A percentile compares a stretch with the other conserved stretches of the same genome.
These are phyloP conservation scores for Ceriops decandra DNA, from an alignment of 345 rosid species.

Conservation along the genomic window DNA sequence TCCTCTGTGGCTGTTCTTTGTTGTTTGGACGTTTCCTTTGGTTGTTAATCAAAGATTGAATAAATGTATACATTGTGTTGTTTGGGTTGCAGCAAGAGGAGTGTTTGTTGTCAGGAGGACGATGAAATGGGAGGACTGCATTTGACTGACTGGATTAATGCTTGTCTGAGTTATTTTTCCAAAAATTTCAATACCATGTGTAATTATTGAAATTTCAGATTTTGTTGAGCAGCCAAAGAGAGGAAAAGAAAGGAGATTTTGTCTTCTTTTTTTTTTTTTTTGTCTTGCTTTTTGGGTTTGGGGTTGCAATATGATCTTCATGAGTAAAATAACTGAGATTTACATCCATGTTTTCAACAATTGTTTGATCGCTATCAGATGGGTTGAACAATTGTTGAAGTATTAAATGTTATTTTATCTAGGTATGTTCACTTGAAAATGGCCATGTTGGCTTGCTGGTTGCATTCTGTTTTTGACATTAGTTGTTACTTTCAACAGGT, in stretches of 20 bases:
- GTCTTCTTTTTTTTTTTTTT: neutral
- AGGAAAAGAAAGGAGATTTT: neutral
- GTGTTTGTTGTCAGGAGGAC: neutral
- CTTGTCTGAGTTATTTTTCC: neutral
- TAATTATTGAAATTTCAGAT: too few relatives aligned
- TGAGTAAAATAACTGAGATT: neutral
- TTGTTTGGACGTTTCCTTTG: neutral
- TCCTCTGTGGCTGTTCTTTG: neutral
- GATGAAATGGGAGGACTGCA: neutral
- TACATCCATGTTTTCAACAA: neutral
- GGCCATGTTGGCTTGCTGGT: neutral
- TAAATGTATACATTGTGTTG: conserved; percentile 2
- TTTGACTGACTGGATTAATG: neutral
- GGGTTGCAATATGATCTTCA: neutral
- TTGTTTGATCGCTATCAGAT: neutral
- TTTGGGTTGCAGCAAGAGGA: neutral
- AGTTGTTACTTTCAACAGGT: conserved; percentile 21
- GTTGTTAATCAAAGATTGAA: neutral
- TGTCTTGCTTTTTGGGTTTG: neutral
- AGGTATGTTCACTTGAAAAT: neutral
- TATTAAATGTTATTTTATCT: neutral
- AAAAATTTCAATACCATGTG: too few relatives aligned
- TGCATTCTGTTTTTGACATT: conserved; percentile 6
- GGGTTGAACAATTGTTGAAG: too few relatives aligned
- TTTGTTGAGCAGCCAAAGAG: conserved; percentile 3